These are phyloP conservation scores for Dactylella cylindrospora DNA, from an alignment of 2,329 filamentous ascomycete genomes.

Conservation along the genomic window DNA sequence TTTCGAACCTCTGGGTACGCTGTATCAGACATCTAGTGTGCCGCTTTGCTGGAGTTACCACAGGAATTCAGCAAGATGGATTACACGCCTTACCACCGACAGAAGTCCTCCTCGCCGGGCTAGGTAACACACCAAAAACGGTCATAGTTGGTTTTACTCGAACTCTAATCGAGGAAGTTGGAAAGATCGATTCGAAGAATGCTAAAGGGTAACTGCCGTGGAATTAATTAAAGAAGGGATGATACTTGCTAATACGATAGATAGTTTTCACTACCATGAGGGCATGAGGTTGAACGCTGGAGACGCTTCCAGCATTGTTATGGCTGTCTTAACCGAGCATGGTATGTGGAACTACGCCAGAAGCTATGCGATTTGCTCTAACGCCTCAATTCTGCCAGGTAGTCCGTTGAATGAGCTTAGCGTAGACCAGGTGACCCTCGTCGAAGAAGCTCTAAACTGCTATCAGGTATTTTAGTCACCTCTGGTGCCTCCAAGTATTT, in stretches of 20 bases:
- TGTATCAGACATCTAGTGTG: conserved; percentile 66
- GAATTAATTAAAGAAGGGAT: neutral
- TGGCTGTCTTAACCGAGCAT: conserved; percentile 35
- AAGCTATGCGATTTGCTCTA: conserved; percentile 10
- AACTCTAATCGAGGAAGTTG: conserved; percentile 66
- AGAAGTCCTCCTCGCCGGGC: conserved; percentile 54
- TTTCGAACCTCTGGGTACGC: conserved; percentile 66
- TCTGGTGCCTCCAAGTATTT: conserved; percentile 51
- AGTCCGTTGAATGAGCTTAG: conserved; percentile 41
- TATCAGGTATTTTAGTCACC: conserved; percentile 58
- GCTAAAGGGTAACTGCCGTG: conserved; percentile 57
- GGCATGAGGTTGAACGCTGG: conserved; percentile 59
- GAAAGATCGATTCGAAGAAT: conserved; percentile 66
- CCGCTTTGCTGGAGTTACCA: conserved; percentile 57
- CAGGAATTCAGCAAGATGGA: conserved; percentile 57
- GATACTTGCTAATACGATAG: neutral
- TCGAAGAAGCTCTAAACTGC: conserved; percentile 62
- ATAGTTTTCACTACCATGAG: conserved; percentile 56
- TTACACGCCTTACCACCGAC: conserved; percentile 55
- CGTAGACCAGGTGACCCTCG: conserved; percentile 49
- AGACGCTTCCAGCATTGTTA: conserved; percentile 54
- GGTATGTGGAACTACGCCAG: conserved; percentile 15
- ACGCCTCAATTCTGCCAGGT: conserved; percentile 37
- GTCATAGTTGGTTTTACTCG: conserved; percentile 67
- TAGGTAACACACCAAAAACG: conserved; percentile 59